Percentiles rank a stretch among this genome's conserved stretches.
Conservation (phyloP, 352 stramenopile genomes). For the Globisporangium middletonii region DNA sequence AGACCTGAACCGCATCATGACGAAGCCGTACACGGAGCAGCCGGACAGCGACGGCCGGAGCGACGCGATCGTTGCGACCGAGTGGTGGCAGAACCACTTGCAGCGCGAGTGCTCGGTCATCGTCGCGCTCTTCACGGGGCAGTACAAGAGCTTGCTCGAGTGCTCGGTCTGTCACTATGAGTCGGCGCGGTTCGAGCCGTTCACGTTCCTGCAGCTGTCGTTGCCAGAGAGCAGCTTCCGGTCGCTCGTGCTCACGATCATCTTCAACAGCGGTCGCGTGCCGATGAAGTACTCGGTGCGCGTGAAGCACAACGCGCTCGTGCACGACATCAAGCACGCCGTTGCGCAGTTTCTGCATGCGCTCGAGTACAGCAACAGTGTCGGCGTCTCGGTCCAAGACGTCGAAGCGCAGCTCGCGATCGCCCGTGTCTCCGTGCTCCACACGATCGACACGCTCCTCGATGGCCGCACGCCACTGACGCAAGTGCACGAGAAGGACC, state of each 20-base stretch:
- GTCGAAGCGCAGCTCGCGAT: constrained; percentile 36
- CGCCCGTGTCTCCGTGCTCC: constrained; percentile 44
- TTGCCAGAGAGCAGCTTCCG: constrained; percentile 70
- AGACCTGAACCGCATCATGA: constrained; percentile 97
- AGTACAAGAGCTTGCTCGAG: constrained; percentile 97
- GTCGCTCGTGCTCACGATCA: constrained; percentile 73
- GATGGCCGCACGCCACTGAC: constrained; percentile 50
- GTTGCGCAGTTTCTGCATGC: constrained; percentile 35
- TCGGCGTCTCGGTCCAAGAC: constrained; percentile 11
- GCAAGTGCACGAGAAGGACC: constrained; percentile 76
- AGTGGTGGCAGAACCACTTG: constrained; percentile 99
- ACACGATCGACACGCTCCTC: constrained; percentile 64
- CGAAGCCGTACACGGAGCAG: constrained; percentile 95
- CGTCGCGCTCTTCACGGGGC: constrained; percentile 97
- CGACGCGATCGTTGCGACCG: constrained; percentile 95
- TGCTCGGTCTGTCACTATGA: constrained; percentile 95
- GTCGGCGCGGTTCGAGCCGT: constrained; percentile 90
- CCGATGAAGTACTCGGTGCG: constrained; percentile 77
- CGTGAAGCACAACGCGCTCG: constrained; percentile 46
- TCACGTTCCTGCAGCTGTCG: constrained; percentile 86
- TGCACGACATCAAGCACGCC: constrained; percentile 63
- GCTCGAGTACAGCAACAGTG: constrained; percentile 1
- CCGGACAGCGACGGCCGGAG: constrained; percentile 93
- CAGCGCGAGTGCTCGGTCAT: constrained; percentile 98
- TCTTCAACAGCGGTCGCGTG: constrained; percentile 66